A percentile compares a stretch with the other conserved stretches of the same genome.
Conservation (phyloP, 495 filamentous ascomycete genomes). For the Tuber calosporum region DNA sequence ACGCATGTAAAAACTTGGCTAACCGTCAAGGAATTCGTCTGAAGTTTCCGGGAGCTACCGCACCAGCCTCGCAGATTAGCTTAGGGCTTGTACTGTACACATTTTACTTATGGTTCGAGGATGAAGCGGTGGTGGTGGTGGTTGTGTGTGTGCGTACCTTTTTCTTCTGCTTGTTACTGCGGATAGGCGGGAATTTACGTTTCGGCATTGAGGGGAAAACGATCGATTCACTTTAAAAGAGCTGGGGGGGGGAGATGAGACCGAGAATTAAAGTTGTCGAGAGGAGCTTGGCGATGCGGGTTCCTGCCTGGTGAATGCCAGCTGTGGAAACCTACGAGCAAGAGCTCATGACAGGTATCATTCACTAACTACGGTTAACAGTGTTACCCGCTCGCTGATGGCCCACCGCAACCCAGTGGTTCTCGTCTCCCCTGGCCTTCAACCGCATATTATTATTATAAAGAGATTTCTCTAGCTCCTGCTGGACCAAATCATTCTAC, state of each 20-base stretch:
- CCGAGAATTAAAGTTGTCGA: slow-evolving; percentile 24
- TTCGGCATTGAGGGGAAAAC: slow-evolving; percentile 19
- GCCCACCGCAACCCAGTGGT: too few species aligned
- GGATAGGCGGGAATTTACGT: slow-evolving; percentile 17
- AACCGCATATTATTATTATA: too few species aligned
- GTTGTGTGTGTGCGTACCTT: slow-evolving; percentile 12
- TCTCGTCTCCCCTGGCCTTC: too few species aligned
- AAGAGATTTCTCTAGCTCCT: too few species aligned
- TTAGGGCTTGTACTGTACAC: not conserved
- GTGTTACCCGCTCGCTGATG: too few species aligned
- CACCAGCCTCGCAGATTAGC: slow-evolving; percentile 7
- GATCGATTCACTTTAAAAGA: not conserved
- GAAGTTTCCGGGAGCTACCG: slow-evolving; percentile 27
- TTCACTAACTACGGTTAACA: not conserved
- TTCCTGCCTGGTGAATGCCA: not conserved
- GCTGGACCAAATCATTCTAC: too few species aligned
- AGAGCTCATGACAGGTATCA: not conserved
- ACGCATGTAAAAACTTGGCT: not conserved
- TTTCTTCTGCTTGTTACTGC: slow-evolving; percentile 26
- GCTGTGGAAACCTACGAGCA: not conserved
- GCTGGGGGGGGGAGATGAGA: slow-evolving; percentile 14
- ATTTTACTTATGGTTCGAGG: not conserved
- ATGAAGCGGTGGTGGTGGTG: not conserved
- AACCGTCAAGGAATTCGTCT: slow-evolving; percentile 36
- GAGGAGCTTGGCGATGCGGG: not conserved